Evolutionary conservation across 2,329 filamentous ascomycete species (phyloP).

Genomic region (Cladosporium austrohemisphaericum): DNA sequence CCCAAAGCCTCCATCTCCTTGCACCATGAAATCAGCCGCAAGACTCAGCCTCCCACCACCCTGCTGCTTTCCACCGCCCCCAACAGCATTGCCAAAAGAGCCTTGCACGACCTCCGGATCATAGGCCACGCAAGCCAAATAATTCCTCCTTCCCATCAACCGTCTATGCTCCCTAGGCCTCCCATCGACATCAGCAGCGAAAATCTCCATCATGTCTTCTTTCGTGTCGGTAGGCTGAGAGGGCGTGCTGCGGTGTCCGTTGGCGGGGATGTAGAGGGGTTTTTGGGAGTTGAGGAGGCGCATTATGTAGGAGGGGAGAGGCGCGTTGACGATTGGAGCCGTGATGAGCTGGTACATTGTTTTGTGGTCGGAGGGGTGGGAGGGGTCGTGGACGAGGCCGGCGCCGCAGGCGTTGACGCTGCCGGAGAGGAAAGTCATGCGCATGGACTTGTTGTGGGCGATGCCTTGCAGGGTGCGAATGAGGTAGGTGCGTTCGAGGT

Average conservation of each 20-base stretch:
- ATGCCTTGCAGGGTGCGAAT: conserved; percentile 95
- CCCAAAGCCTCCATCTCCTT: conserved; percentile 78
- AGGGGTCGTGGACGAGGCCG: conserved; percentile 88
- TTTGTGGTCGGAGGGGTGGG: conserved; percentile 89
- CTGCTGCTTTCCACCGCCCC: conserved; percentile 29
- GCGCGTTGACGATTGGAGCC: conserved; percentile 85
- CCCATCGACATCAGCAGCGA: conserved; percentile 90
- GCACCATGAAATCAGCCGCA: conserved; percentile 94
- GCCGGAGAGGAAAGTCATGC: conserved; percentile 95
- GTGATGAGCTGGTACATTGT: conserved; percentile 99
- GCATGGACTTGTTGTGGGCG: conserved; percentile 86
- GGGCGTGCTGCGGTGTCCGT: conserved; percentile 64
- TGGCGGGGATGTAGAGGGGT: conserved; percentile 82
- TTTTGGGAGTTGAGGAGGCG: conserved; percentile 96
- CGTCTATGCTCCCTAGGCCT: conserved; percentile 77
- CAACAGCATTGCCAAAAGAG: conserved; percentile 27
- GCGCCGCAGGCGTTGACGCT: conserved; percentile 88
- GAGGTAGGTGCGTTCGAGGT: conserved; percentile 92
- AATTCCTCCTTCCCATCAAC: conserved; percentile 90
- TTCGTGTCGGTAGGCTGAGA: conserved; percentile 75
- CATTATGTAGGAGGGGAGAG: conserved; percentile 78
- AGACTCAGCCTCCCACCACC: conserved; percentile 63
- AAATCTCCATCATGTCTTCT: conserved; percentile 99
- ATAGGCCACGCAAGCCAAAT: conserved; percentile 88
- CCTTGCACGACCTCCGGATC: conserved; percentile 72